Conservation (phyloP, 2,329 filamentous ascomycete genomes). For the Pseudocercospora eumusae region DNA sequence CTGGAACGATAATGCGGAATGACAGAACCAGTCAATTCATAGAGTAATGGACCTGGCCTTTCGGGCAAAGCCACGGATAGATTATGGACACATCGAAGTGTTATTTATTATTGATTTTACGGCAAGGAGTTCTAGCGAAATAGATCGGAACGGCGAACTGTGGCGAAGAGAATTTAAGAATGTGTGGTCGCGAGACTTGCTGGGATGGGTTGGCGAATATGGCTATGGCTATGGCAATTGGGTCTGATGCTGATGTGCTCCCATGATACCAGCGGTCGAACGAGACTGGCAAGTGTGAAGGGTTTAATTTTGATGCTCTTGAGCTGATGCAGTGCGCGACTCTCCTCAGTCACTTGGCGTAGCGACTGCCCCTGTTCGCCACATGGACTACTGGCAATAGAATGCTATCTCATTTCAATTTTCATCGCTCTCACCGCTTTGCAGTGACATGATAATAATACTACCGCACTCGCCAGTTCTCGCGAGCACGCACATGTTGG, state of each 20-base stretch:
- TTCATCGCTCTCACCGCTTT: not conserved
- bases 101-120: conserved; percentile 17
- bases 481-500: not conserved
- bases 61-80: conserved; percentile 7
- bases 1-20: conserved; percentile 10
- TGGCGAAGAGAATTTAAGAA: conserved; percentile 20
- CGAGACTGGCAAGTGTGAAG: conserved; percentile 11
- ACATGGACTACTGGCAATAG: not conserved
- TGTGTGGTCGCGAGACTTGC: conserved; percentile 31
- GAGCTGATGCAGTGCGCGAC: conserved; percentile 10
- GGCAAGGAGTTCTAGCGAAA: conserved; percentile 35
- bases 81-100: conserved; percentile 3
- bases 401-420: not conserved
- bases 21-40: conserved; percentile 16
- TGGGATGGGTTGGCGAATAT: conserved; percentile 17
- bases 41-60: conserved; percentile 9
- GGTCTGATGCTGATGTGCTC: conserved; percentile 10
- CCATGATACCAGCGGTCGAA: conserved; percentile 25
- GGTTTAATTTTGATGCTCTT: conserved; percentile 4
- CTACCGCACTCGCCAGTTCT: too few relatives aligned
- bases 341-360: conserved; percentile 4
- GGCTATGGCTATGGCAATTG: not conserved
- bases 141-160: conserved; percentile 31
- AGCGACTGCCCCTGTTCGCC: not conserved
- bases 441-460: not conserved